Evolutionary conservation across 208 protist genomes (phyloP), one percentile per base, ranked within the genome.

Genomic region (Leishmania aethiopica): DNA sequence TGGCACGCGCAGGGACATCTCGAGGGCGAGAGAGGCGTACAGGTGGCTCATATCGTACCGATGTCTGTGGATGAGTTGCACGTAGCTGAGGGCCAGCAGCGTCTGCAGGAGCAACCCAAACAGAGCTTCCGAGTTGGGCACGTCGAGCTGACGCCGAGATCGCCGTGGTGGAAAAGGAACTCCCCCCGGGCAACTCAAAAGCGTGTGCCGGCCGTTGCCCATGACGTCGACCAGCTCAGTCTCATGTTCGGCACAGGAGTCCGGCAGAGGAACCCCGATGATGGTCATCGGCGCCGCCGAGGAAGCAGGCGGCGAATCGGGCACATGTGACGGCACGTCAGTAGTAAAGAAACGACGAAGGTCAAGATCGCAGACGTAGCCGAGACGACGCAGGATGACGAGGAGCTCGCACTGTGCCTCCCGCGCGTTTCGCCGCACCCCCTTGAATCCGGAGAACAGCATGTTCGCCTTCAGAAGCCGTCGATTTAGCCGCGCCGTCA

Each of bases 361-460:
- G 4, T 93, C 72, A 17, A 95, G 77, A 78, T 97, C 94, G 79
- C 94, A 97, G 35, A 90, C 78, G 82, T 94, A 97, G n/a, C 88
- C 84, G 19, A 96, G 77, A 37, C 87, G 76, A 13, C 94, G 94
- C 10, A 97, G 88, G 22, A 93, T 75, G 47, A 84, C 72, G 32
- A 96, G 89, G 37, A 94, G 81, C 80, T 88, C 84, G 80, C 94
- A 97, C 84, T 95, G 86, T 15, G 92, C 91, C 53, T 85, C 85
- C 0, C 64, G 47, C 28, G 89, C 53, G 78, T 94, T 84, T 17
- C 85, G 84, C 8, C 60, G 69, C 55, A 90, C 78, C 11, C 79
- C 88, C 42, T 90, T 88, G 79, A 94, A 88, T 19, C 94, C 92
- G 6, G 83, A 73, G 66, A 94, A 69, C n/a, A 89, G 80, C 45